phyloP scores from a whole-genome alignment of 768 basidiomycete genomes.

The Mycena rebaudengoi region DNA sequence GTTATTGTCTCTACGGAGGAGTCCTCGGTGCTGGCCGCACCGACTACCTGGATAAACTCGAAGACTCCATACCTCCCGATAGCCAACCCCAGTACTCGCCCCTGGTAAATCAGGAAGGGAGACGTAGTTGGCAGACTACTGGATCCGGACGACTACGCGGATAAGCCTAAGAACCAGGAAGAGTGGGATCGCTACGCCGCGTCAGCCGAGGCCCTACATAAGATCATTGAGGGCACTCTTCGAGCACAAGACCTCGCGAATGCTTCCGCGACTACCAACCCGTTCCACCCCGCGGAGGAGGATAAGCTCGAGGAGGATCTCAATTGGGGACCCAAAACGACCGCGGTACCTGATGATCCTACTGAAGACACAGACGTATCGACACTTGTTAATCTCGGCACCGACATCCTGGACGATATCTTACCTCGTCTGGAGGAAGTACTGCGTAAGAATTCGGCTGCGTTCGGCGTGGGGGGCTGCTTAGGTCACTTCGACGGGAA shows the following conservation, averaged over 20 bases:
- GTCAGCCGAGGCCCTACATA: constrained; percentile 1
- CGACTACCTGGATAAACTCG: constrained; percentile 23
- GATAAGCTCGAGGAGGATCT: constrained; percentile 17
- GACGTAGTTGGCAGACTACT: constrained; percentile 19
- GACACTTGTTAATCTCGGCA: constrained; percentile 23
- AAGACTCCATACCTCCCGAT: constrained; percentile 19
- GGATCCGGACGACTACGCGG: constrained; percentile 5
- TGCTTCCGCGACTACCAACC: not conserved
- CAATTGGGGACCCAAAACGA: constrained; percentile 30
- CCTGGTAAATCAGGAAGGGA: constrained; percentile 17
- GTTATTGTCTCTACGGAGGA: constrained; percentile 19
- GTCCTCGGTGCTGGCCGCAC: constrained; percentile 10
- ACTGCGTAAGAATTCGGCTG: constrained; percentile 12
- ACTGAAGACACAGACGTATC: constrained; percentile 14
- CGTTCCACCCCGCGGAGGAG: too few relatives aligned
- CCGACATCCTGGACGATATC: constrained; percentile 20
- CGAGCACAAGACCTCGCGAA: not conserved
- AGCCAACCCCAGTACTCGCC: constrained; percentile 20
- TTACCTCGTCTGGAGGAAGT: not conserved
- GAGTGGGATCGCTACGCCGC: not conserved
- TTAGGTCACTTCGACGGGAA: constrained; percentile 28
- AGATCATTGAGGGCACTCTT: not conserved
- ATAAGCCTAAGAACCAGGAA: constrained; percentile 8
- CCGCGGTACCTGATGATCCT: constrained; percentile 29
- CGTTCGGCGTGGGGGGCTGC: constrained; percentile 33